Evolutionary conservation across 2,329 filamentous ascomycete species (phyloP).

Genomic region (Septoria linicola): DNA sequence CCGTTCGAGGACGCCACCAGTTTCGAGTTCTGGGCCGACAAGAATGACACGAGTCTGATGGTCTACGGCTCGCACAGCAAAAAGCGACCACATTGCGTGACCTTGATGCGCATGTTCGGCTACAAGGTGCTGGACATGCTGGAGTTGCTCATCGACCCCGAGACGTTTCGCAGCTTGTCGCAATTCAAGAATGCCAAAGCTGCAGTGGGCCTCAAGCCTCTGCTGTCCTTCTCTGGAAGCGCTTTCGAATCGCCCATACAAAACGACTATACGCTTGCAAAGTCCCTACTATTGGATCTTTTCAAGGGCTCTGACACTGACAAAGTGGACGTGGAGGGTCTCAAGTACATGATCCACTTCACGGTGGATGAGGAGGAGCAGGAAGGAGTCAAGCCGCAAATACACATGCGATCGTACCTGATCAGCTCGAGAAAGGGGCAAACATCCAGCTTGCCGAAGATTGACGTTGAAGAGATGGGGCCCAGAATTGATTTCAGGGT

Average conservation of each 20-base stretch:
- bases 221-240: conserved; percentile 87
- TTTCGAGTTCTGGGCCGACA: conserved; percentile 92
- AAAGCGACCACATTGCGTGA: conserved; percentile 91
- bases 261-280: conserved; percentile 79
- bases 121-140: conserved; percentile 93
- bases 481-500: conserved; percentile 89
- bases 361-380: conserved; percentile 62
- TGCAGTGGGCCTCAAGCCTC: conserved; percentile 78
- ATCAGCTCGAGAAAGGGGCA: conserved; percentile 76
- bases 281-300: conserved; percentile 83
- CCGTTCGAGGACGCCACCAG: conserved; percentile 88
- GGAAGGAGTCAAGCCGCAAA: conserved; percentile 44
- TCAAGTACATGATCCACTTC: conserved; percentile 86
- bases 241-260: conserved; percentile 79
- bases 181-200: conserved; percentile 68
- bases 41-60: conserved; percentile 88
- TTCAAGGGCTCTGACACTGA: conserved; percentile 79
- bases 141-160: conserved; percentile 78
- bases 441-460: conserved; percentile 68
- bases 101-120: conserved; percentile 76
- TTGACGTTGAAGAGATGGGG: conserved; percentile 94
- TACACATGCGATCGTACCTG: conserved; percentile 76
- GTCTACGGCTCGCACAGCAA: conserved; percentile 84
- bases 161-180: conserved; percentile 65
- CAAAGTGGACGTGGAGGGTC: conserved; percentile 89